Percentiles rank a stretch among this genome's conserved stretches.
phyloP scores from a whole-genome alignment of 768 basidiomycete species.

The Boletus coccyginus region DNA sequence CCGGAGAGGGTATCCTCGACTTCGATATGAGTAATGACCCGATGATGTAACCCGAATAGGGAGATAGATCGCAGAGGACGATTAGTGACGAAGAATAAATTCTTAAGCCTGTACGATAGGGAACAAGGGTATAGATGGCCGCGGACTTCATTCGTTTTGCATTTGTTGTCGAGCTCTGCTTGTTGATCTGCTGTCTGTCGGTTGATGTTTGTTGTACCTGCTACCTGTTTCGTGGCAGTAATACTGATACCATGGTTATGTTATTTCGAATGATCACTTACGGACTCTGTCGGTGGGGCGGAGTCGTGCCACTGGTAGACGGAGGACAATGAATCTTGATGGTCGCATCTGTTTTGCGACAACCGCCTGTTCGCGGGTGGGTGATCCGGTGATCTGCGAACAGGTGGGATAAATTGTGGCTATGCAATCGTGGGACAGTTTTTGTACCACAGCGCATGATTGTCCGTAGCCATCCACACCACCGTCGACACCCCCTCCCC shows the following conservation, averaged over 20 bases:
- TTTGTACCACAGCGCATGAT: background rate
- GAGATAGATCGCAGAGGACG: background rate
- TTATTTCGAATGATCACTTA: background rate
- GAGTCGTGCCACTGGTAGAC: background rate
- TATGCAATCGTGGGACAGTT: slow-evolving; percentile 15
- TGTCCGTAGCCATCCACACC: slow-evolving; percentile 1
- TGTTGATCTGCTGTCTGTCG: background rate
- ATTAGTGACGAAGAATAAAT: too few relatives aligned
- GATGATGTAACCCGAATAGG: background rate
- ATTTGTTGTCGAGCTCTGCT: background rate
- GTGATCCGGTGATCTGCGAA: too few relatives aligned
- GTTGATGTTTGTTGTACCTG: background rate
- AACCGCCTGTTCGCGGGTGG: too few relatives aligned
- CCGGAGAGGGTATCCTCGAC: slow-evolving; percentile 20
- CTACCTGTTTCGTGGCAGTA: background rate
- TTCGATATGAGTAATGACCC: background rate
- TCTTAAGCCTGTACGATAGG: background rate
- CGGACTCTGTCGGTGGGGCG: background rate
- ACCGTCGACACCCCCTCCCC: slow-evolving; percentile 13
- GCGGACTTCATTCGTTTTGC: background rate
- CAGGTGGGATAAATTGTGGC: slow-evolving; percentile 1
- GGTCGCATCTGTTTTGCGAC: too few relatives aligned
- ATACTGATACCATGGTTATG: background rate
- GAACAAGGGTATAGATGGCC: background rate
- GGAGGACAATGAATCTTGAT: background rate